These are phyloP conservation scores for Tuber brumale DNA, from an alignment of 495 filamentous ascomycete genomes.

Conservation along the genomic window DNA sequence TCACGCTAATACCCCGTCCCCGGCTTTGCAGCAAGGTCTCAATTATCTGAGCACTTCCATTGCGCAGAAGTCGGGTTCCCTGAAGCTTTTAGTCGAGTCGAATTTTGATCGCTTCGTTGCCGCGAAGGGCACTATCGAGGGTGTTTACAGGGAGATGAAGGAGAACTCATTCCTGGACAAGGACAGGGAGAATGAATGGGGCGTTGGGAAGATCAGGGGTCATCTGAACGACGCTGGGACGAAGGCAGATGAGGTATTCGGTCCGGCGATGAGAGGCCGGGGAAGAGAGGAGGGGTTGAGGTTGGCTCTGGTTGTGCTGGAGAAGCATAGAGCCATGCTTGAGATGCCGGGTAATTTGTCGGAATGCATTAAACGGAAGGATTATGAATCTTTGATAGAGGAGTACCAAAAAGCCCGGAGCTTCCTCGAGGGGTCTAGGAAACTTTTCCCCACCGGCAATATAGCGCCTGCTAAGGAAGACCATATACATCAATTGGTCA, in stretches of 20 bases:
- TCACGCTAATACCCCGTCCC: constrained; percentile 73
- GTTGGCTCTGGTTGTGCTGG: constrained; percentile 62
- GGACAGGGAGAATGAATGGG: constrained; percentile 89
- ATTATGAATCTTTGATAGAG: constrained; percentile 80
- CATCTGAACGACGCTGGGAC: constrained; percentile 81
- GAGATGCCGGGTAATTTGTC: constrained; percentile 69
- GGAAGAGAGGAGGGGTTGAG: constrained; percentile 84
- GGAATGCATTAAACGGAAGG: constrained; percentile 79
- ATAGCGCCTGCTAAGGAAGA: constrained; percentile 56
- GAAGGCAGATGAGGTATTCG: constrained; percentile 96
- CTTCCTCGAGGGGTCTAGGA: constrained; percentile 66
- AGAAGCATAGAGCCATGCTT: constrained; percentile 70
- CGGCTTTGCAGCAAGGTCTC: constrained; percentile 69
- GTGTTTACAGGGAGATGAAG: constrained; percentile 97
- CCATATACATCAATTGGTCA: constrained; percentile 73
- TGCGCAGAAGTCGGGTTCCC: constrained; percentile 89
- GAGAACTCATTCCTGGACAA: constrained; percentile 70
- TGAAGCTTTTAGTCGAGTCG: constrained; percentile 91
- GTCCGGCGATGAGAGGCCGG: constrained; percentile 83
- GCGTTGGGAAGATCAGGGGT: constrained; percentile 78
- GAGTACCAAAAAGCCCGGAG: constrained; percentile 72
- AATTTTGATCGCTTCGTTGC: constrained; percentile 97
- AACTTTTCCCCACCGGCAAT: constrained; percentile 52
- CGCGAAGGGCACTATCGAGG: constrained; percentile 94
- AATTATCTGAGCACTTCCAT: constrained; percentile 80